Conservation (phyloP, 2,329 filamentous ascomycete genomes). For the Pyricularia sp. region DNA sequence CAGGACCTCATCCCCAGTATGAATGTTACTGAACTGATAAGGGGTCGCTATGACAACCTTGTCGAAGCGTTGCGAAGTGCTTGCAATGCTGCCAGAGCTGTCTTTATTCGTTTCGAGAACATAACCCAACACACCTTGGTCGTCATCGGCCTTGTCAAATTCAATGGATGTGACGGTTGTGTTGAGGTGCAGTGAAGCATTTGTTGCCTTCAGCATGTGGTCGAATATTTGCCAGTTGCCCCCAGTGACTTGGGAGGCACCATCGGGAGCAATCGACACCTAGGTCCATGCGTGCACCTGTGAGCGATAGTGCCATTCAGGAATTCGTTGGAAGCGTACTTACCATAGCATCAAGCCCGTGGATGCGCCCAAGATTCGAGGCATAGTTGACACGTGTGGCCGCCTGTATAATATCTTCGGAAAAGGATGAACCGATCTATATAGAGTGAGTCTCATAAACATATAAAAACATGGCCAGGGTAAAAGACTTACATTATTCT, state of each 20-base stretch:
- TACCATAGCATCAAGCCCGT: constrained; percentile 78
- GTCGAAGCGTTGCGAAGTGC: constrained; percentile 43
- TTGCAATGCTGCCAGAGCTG: neutral
- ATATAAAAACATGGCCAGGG: neutral
- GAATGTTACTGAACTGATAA: constrained; percentile 65
- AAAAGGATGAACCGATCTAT: constrained; percentile 52
- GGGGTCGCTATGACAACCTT: constrained; percentile 74
- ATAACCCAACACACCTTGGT: constrained; percentile 26
- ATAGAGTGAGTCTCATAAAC: neutral
- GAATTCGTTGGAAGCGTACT: constrained; percentile 1
- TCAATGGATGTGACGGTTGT: constrained; percentile 52
- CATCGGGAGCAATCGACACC: constrained; percentile 80
- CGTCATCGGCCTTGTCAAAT: constrained; percentile 20
- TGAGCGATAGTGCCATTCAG: neutral
- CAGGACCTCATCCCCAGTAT: constrained; percentile 49
- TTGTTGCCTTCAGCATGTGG: constrained; percentile 57
- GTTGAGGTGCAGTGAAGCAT: constrained; percentile 49
- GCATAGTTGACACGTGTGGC: constrained; percentile 91
- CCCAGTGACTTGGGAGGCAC: constrained; percentile 63
- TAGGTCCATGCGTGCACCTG: constrained; percentile 8
- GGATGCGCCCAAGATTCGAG: constrained; percentile 73
- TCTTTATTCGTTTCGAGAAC: constrained; percentile 23
- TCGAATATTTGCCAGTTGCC: constrained; percentile 94
- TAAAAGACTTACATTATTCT: constrained; percentile 39
- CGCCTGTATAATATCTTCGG: constrained; percentile 75